Conservation (phyloP, 2,329 filamentous ascomycete species). For the Polytolypa hystricis region DNA sequence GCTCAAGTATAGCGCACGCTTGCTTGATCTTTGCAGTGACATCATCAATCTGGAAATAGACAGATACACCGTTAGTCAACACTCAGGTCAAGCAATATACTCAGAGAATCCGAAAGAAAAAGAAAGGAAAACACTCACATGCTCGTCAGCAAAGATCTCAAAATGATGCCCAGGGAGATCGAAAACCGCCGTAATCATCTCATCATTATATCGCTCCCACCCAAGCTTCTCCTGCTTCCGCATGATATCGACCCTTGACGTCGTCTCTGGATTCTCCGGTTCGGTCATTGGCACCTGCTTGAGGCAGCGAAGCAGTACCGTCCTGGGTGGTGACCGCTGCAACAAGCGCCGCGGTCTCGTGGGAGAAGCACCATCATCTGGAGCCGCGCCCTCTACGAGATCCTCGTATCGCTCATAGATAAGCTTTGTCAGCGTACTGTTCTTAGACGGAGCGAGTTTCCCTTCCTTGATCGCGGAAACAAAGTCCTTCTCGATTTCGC, state of each 20-base stretch:
- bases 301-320: constrained; percentile 12
- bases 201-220: constrained; percentile 13
- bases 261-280: constrained; percentile 4
- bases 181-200: constrained; percentile 11
- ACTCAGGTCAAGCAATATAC: neutral
- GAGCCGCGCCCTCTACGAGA: neutral
- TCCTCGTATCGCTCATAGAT: neutral
- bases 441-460: constrained; percentile 1
- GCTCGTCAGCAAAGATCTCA: constrained; percentile 11
- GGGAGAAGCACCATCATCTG: constrained; percentile 1
- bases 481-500: constrained; percentile 6
- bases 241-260: constrained; percentile 11
- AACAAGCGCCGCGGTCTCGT: neutral
- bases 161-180: constrained; percentile 15
- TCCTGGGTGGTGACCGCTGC: constrained; percentile 7
- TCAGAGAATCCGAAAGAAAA: neutral
- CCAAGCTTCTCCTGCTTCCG: constrained; percentile 11
- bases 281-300: constrained; percentile 11
- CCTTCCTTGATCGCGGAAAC: constrained; percentile 3
- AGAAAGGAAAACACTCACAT: constrained; percentile 9
- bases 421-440: neutral
- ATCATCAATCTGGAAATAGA: constrained; percentile 10
- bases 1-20: constrained; percentile 12
- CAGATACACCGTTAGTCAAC: neutral
- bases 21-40: constrained; percentile 10